phyloP scores from a whole-genome alignment of 1,284 basidiomycete genomes.

The Trichosporon sp. region DNA sequence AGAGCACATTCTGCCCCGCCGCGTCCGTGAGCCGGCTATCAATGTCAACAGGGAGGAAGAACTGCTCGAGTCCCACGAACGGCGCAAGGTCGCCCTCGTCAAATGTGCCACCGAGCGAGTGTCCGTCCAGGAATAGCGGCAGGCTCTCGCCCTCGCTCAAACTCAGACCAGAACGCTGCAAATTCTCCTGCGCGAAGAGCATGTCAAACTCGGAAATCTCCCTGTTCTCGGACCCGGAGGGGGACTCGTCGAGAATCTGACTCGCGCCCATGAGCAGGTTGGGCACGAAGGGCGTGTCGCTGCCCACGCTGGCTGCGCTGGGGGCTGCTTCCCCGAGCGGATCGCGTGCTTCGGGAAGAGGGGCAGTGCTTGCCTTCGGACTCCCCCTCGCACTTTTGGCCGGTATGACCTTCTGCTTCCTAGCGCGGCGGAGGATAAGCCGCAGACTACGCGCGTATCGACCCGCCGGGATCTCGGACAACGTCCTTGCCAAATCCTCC shows the following conservation, averaged over 20 bases:
- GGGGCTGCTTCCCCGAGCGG: constrained; percentile 23
- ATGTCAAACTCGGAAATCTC: constrained; percentile 56
- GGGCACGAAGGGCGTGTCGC: constrained; percentile 27
- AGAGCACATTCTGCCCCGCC: constrained; percentile 4
- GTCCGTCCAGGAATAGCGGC: constrained; percentile 56
- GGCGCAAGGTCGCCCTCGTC: constrained; percentile 47
- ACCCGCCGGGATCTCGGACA: constrained; percentile 81
- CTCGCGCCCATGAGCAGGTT: constrained; percentile 38
- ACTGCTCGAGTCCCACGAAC: constrained; percentile 54
- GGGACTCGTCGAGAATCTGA: constrained; percentile 53
- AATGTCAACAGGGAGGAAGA: constrained; percentile 55
- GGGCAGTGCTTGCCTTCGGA: constrained; percentile 33
- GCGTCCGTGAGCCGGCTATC: constrained; percentile 42
- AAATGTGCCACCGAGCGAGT: constrained; percentile 46
- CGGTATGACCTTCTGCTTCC: constrained; percentile 65
- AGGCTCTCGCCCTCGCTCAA: constrained; percentile 52
- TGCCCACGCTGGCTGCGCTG: not conserved
- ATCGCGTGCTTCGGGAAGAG: constrained; percentile 32
- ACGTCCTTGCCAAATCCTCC: constrained; percentile 71
- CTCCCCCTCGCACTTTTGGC: constrained; percentile 52
- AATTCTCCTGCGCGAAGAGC: constrained; percentile 53
- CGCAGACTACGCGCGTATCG: constrained; percentile 84
- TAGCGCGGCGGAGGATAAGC: constrained; percentile 78
- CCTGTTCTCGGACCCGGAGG: constrained; percentile 35
- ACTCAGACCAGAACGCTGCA: constrained; percentile 52